These are phyloP conservation scores for Erysimum cheiri DNA, from an alignment of 441 rosid species.

Conservation along the genomic window DNA sequence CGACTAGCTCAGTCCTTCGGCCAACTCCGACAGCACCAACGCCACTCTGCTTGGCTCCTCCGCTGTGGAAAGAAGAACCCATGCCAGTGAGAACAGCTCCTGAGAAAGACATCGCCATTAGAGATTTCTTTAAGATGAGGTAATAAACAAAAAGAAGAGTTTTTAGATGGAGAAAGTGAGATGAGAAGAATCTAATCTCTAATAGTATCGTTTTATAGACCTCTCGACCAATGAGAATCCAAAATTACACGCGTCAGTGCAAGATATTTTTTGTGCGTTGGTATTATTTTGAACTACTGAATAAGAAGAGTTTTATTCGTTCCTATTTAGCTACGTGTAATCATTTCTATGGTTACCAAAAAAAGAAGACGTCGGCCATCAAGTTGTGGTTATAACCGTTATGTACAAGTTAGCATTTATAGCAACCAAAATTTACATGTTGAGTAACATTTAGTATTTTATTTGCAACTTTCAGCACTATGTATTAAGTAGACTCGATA, in stretches of 20 bases:
- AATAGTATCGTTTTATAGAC: conserved; percentile 20
- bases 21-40: conserved; percentile 15
- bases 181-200: conserved; percentile 10
- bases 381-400: conserved; percentile 25
- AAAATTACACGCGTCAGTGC: not conserved
- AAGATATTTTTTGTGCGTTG: conserved; percentile 6
- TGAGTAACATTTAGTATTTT: not conserved
- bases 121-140: not conserved
- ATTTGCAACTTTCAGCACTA: not conserved
- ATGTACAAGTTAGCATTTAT: conserved; percentile 11
- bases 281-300: not conserved
- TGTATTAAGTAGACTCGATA: not conserved
- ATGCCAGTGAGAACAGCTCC: conserved; percentile 42
- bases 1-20: conserved; percentile 30
- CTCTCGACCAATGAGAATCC: not conserved
- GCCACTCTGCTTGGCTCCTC: conserved; percentile 27
- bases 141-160: not conserved
- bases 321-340: conserved; percentile 25
- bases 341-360: conserved; percentile 1
- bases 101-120: conserved; percentile 33
- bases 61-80: conserved; percentile 30
- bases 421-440: not conserved
- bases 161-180: not conserved
- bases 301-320: conserved; percentile 13
- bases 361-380: conserved; percentile 28